Evolutionary conservation across 2,329 filamentous ascomycete species (phyloP).

Genomic region (Coniosporium tulheliwenetii): DNA sequence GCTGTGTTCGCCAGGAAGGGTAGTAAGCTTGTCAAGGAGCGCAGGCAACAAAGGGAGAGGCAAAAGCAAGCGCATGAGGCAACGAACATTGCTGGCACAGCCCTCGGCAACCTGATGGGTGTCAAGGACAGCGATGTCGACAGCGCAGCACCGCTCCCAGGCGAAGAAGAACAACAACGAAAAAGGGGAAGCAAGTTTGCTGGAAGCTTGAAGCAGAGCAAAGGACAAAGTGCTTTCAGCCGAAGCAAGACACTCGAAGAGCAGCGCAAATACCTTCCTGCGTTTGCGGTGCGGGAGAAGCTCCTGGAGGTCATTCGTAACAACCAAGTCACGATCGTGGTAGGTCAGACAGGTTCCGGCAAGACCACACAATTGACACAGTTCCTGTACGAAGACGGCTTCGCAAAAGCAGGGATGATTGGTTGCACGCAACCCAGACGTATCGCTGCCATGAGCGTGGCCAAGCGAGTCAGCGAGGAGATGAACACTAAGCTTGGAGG

Average conservation of each 20-base stretch:
- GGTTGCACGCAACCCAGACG: conserved; percentile 91
- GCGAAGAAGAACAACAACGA: conserved; percentile 43
- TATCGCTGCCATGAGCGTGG: conserved; percentile 97
- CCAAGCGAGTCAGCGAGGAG: conserved; percentile 94
- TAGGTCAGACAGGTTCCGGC: conserved; percentile 92
- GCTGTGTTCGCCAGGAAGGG: conserved; percentile 94
- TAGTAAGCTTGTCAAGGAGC: conserved; percentile 82
- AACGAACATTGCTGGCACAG: conserved; percentile 81
- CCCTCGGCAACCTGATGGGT: conserved; percentile 87
- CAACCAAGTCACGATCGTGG: conserved; percentile 93
- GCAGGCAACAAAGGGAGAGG: conserved; percentile 79
- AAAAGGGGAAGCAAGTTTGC: conserved; percentile 66
- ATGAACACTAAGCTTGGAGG: conserved; percentile 89
- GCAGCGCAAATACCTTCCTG: conserved; percentile 83
- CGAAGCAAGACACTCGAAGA: conserved; percentile 80
- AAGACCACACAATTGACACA: conserved; percentile 97
- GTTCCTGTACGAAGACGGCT: conserved; percentile 91
- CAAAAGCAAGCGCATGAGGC: conserved; percentile 91
- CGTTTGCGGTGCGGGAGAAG: conserved; percentile 92
- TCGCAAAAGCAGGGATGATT: conserved; percentile 75
- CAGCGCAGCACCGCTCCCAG: conserved; percentile 63
- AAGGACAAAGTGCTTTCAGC: conserved; percentile 78
- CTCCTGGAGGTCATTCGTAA: conserved; percentile 82
- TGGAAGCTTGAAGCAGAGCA: conserved; percentile 73
- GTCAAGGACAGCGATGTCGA: conserved; percentile 83